These are phyloP conservation scores for Rhodofomes roseus DNA, from an alignment of 1,284 basidiomycete species.

Conservation along the genomic window DNA sequence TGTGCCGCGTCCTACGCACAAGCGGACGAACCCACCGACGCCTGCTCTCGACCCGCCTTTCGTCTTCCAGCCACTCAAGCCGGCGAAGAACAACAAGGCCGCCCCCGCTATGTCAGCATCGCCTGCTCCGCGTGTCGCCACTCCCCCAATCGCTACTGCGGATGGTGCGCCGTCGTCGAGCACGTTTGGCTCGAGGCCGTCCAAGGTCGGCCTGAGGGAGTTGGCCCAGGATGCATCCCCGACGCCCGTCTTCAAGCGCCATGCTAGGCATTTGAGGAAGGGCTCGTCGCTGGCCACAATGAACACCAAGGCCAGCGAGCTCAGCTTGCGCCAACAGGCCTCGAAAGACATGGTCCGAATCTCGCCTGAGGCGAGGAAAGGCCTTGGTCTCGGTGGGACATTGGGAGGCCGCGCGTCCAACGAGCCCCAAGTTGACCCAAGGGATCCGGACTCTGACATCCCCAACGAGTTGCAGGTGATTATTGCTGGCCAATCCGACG, in stretches of 20 bases:
- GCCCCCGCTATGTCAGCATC: constrained; percentile 17
- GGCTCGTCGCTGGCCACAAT: constrained; percentile 33
- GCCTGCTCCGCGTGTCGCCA: constrained; percentile 9
- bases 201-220: constrained; percentile 25
- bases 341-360: constrained; percentile 34
- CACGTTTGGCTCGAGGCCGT: constrained; percentile 48
- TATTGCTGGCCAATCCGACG: constrained; percentile 46
- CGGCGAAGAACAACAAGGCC: constrained; percentile 33
- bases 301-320: constrained; percentile 26
- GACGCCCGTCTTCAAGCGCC: constrained; percentile 48
- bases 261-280: constrained; percentile 31
- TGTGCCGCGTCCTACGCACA: constrained; percentile 38
- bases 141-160: constrained; percentile 5
- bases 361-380: constrained; percentile 45
- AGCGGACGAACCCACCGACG: constrained; percentile 49
- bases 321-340: constrained; percentile 11
- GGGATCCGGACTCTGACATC: constrained; percentile 70
- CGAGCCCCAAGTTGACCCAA: constrained; percentile 42
- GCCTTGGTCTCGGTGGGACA: constrained; percentile 60
- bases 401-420: constrained; percentile 48
- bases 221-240: constrained; percentile 26
- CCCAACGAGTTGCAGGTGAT: constrained; percentile 70
- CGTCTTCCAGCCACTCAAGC: constrained; percentile 57
- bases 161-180: constrained; percentile 18
- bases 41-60: constrained; percentile 46